Evolutionary conservation across 768 basidiomycete genomes (phyloP), one percentile per base, ranked within the genome.

Genomic region (Tulasnella sp.): DNA sequence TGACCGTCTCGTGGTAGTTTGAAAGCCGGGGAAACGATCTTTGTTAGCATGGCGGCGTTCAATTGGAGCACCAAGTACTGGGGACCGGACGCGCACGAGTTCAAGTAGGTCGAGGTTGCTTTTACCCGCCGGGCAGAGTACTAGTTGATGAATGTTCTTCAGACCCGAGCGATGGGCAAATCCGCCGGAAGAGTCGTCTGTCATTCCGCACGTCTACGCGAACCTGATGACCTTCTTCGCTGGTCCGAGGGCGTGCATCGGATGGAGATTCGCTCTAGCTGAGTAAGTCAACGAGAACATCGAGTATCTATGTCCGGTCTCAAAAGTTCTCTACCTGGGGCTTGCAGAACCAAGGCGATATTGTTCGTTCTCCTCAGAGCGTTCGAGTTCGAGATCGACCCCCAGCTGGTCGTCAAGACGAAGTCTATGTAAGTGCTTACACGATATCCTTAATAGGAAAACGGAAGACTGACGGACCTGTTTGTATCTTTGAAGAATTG

Each of bases 21-120:
- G 29, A 62, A 72, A 52, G 65, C 52, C 35, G 74, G 71, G 11
- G 74, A 71, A 42, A 44, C 47, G 2, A 68, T 68, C 42, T 69
- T 73, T 22, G 35, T 73, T 44, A 67, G 32, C 6, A 40, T 67
- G 44, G 64, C 59, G n/a, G 42, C 47, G 7, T 44, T 75, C 47
- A 73, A 75, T 35, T 63, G 62, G 22, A 47, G 68, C n/a, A 42
- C 70, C 17, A 66, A 34, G 34, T 47, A 77, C 29, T 77, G 74
- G 67, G 77, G 77, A 1, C 37, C 36, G 5, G 76, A 77, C 41
- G 73, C 76, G 3, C 41, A 62, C 26, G 71, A 75, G 52, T 77
- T 59, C 26, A 59, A 29, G 52, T 59, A 59, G 7, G 47, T 52
- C 47, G 9, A 9, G n/a, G n/a, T 52, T 3, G 19, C 9, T 52